phyloP scores from a whole-genome alignment of 2,329 filamentous ascomycete genomes.

The Alternaria hordeiaustralica region DNA sequence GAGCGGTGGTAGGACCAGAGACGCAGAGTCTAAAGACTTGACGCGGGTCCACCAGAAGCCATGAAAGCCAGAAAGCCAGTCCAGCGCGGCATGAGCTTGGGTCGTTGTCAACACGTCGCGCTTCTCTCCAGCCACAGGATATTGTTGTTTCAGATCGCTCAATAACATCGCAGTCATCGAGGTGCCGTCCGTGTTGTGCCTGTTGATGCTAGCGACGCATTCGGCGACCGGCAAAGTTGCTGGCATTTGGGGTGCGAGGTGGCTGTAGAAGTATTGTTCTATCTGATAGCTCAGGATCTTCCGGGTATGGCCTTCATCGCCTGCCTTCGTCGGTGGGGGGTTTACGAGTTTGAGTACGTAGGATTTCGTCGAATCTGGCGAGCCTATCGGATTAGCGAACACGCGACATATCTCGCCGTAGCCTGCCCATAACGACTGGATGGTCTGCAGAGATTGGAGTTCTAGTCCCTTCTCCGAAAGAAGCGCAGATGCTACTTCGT shows the following conservation, averaged over 20 bases:
- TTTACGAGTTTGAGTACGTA: constrained; percentile 68
- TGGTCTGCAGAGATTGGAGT: constrained; percentile 30
- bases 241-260: constrained; percentile 60
- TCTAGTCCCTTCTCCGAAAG: constrained; percentile 33
- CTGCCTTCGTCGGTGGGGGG: constrained; percentile 52
- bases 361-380: constrained; percentile 29
- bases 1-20: constrained; percentile 62
- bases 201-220: constrained; percentile 57
- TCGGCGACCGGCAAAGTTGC: constrained; percentile 57
- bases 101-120: constrained; percentile 53
- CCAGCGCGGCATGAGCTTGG: constrained; percentile 62
- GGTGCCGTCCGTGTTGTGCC: constrained; percentile 41
- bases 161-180: constrained; percentile 62
- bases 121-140: constrained; percentile 64
- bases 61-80: constrained; percentile 71
- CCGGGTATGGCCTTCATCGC: constrained; percentile 67
- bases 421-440: constrained; percentile 57
- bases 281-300: constrained; percentile 73
- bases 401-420: constrained; percentile 64
- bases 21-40: constrained; percentile 34
- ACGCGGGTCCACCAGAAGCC: constrained; percentile 57
- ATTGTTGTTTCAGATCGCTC: constrained; percentile 61
- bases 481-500: constrained; percentile 34
- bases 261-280: constrained; percentile 69
- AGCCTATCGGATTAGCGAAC: constrained; percentile 44